phyloP scores from a whole-genome alignment of 163 green algal species.

The Volvox carteri region DNA sequence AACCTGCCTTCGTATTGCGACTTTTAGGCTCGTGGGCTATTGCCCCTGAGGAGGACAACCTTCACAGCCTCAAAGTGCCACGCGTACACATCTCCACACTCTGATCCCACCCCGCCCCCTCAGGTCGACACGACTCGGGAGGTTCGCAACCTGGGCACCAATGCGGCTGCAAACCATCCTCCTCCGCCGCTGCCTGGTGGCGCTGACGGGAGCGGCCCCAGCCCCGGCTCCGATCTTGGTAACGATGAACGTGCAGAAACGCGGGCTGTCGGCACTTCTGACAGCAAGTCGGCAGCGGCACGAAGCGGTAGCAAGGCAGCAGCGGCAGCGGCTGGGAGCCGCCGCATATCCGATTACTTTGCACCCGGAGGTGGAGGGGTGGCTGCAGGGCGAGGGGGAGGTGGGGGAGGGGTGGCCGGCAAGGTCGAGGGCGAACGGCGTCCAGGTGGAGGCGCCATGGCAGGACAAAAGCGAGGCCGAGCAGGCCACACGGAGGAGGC shows the following conservation, averaged over 20 bases:
- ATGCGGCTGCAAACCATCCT: background rate
- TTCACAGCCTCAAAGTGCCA: too few species aligned
- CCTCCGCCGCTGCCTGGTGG: background rate
- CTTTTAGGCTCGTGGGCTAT: too few species aligned
- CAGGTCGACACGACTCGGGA: constrained; percentile 43
- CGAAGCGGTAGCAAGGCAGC: background rate
- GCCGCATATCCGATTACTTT: constrained; percentile 40
- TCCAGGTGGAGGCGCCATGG: background rate
- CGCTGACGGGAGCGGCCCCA: background rate
- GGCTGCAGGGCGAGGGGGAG: background rate
- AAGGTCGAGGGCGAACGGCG: background rate
- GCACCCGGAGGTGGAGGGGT: background rate
- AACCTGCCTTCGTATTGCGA: too few species aligned
- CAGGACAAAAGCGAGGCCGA: constrained; percentile 9
- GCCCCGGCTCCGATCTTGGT: background rate
- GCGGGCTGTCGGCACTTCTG: background rate
- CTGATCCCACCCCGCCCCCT: background rate
- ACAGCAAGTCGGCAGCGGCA: background rate
- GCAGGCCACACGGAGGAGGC: background rate
- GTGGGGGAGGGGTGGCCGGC: background rate
- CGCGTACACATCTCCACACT: background rate
- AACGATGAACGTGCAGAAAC: background rate
- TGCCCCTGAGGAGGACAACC: too few species aligned
- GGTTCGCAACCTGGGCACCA: constrained; percentile 4
- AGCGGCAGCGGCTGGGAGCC: background rate